phyloP scores from a whole-genome alignment of 306 rosid species.

The Trifolium pratense region DNA sequence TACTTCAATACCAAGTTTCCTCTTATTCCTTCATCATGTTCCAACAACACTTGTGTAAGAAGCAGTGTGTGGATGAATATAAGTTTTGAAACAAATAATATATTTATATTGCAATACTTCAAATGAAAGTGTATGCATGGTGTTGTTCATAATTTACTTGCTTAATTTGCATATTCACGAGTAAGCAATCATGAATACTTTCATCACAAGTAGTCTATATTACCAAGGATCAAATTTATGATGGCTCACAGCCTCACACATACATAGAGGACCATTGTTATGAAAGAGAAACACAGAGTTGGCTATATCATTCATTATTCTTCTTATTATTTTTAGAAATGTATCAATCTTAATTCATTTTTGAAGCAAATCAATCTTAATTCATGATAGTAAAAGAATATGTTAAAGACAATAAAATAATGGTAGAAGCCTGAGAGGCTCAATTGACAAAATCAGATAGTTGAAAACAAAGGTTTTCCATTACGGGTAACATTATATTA shows the following conservation, averaged over 20 bases:
- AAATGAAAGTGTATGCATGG: slow-evolving; percentile 31
- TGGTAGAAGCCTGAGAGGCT: not conserved
- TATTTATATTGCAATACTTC: slow-evolving; percentile 26
- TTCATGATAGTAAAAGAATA: not conserved
- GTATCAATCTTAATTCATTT: not conserved
- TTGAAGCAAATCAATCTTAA: too few relatives aligned
- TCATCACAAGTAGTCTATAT: slow-evolving; percentile 32
- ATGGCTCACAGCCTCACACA: too few relatives aligned
- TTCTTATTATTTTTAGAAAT: not conserved
- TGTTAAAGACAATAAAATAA: not conserved
- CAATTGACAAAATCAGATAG: not conserved
- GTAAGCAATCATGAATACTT: slow-evolving; percentile 42
- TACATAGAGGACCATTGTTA: slow-evolving; percentile 21
- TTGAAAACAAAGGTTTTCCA: not conserved
- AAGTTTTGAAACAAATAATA: not conserved
- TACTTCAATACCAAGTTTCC: too few relatives aligned
- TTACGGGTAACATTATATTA: too few relatives aligned
- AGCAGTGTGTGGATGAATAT: slow-evolving; percentile 5
- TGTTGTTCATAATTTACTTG: slow-evolving; percentile 5
- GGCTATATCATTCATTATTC: not conserved
- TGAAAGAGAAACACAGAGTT: slow-evolving; percentile 12
- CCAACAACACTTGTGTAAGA: too few relatives aligned
- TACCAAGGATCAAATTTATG: not conserved
- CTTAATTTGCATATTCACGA: slow-evolving; percentile 20
- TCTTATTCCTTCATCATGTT: too few relatives aligned